Percentiles rank a stretch among this genome's conserved stretches.
phyloP scores from a whole-genome alignment of 805 yeast genomes.

The Barnettozyma californica region DNA sequence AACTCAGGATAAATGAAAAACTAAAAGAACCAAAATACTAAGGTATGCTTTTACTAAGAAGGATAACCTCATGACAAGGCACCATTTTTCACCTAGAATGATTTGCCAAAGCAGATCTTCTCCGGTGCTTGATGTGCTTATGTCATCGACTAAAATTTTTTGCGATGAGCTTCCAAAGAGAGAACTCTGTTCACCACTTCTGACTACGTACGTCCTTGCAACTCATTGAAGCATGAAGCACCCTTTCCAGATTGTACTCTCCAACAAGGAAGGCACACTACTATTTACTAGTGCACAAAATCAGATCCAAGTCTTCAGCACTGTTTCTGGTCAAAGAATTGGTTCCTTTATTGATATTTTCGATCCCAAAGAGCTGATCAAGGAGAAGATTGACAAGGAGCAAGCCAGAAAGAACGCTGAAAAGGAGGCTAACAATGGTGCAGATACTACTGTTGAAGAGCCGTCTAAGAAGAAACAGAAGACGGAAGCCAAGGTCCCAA shows the following conservation, averaged over 20 bases:
- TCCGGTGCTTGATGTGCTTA: background rate
- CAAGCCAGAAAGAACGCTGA: constrained; percentile 26
- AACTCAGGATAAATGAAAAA: too few relatives aligned
- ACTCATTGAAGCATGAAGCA: constrained; percentile 44
- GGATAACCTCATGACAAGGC: too few relatives aligned
- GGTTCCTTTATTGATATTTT: constrained; percentile 63
- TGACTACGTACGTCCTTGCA: background rate
- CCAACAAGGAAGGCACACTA: constrained; percentile 39
- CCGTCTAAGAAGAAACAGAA: constrained; percentile 31
- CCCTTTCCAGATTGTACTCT: constrained; percentile 57
- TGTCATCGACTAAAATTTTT: background rate
- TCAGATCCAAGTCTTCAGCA: constrained; percentile 47
- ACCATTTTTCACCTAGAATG: background rate
- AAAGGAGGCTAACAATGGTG: constrained; percentile 10
- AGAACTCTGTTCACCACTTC: background rate
- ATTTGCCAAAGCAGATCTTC: background rate
- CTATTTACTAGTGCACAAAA: constrained; percentile 57
- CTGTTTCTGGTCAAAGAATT: constrained; percentile 34
- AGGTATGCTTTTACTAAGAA: background rate
- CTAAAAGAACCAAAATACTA: too few relatives aligned
- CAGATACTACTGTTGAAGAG: constrained; percentile 13
- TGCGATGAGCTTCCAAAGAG: background rate
- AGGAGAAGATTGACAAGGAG: constrained; percentile 42
- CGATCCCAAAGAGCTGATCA: constrained; percentile 40
- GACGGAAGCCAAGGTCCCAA: constrained; percentile 45